Evolutionary conservation across 2,329 filamentous ascomycete genomes (phyloP).

Genomic region (Exophiala aquamarina): DNA sequence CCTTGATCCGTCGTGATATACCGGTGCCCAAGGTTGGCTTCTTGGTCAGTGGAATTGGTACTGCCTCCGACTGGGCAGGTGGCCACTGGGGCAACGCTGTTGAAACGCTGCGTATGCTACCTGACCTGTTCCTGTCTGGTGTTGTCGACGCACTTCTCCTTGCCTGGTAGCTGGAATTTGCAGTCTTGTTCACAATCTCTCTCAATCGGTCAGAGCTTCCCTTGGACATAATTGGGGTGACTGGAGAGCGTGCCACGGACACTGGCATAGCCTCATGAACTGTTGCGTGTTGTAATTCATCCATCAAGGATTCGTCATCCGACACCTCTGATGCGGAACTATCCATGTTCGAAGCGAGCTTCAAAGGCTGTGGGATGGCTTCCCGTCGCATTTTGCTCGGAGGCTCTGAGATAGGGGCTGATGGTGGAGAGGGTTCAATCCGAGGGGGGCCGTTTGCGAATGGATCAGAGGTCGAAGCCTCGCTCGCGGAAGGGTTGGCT

Average conservation of each 20-base stretch:
- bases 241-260: constrained; percentile 78
- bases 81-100: constrained; percentile 28
- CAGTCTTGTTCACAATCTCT: constrained; percentile 18
- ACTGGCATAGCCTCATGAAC: constrained; percentile 81
- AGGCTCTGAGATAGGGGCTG: neutral
- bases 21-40: constrained; percentile 84
- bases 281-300: constrained; percentile 79
- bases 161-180: constrained; percentile 14
- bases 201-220: constrained; percentile 23
- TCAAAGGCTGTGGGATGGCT: constrained; percentile 12
- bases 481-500: neutral
- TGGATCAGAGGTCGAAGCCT: neutral
- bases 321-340: constrained; percentile 49
- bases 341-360: constrained; percentile 29
- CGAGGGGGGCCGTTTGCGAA: too few relatives aligned
- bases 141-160: constrained; percentile 18
- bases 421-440: neutral
- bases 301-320: constrained; percentile 80
- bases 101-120: constrained; percentile 25
- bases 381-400: constrained; percentile 7
- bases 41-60: constrained; percentile 58
- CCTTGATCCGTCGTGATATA: constrained; percentile 93
- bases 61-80: constrained; percentile 28
- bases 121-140: constrained; percentile 16
- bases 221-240: constrained; percentile 61